Percentiles rank a stretch among this genome's conserved stretches.
phyloP scores from a whole-genome alignment of 768 basidiomycete genomes.

The Rhizopogon roseolus region DNA sequence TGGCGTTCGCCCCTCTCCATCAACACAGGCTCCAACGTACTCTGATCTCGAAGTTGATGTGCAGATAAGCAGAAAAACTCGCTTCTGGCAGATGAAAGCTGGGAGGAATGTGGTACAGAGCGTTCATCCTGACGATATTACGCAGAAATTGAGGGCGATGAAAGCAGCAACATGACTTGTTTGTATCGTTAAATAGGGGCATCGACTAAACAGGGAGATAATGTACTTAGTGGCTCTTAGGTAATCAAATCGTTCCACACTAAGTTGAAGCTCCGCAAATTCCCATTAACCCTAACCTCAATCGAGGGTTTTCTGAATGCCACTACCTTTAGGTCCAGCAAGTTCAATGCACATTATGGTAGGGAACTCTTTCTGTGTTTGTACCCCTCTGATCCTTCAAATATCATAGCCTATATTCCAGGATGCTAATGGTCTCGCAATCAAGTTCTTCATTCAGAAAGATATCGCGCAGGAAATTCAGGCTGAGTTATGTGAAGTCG shows the following conservation, averaged over 20 bases:
- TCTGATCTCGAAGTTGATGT: slow-evolving; percentile 31
- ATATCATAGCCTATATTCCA: slow-evolving; percentile 62
- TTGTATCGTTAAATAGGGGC: no score
- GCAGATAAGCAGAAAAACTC: slow-evolving; percentile 28
- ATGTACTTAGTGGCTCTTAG: no score
- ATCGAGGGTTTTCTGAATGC: slow-evolving; percentile 19
- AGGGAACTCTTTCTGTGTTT: not conserved
- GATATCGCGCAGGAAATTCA: slow-evolving; percentile 66
- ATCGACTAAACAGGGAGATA: no score
- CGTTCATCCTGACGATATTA: slow-evolving; percentile 37
- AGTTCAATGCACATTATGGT: slow-evolving; percentile 4
- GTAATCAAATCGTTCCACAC: no score
- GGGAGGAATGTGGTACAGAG: slow-evolving; percentile 25
- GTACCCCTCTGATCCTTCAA: not conserved
- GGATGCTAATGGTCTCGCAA: slow-evolving; percentile 56
- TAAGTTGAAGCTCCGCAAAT: not conserved
- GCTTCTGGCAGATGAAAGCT: slow-evolving; percentile 36
- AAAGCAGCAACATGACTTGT: slow-evolving; percentile 20
- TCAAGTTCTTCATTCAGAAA: slow-evolving; percentile 85
- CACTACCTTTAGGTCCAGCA: not conserved
- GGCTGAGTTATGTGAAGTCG: slow-evolving; percentile 68
- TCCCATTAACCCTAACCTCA: slow-evolving; percentile 29
- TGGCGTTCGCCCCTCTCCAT: not conserved
- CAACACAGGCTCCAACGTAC: not conserved
- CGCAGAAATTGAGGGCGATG: slow-evolving; percentile 39